phyloP scores from a whole-genome alignment of 73 alveolate species.

The Effrenium voratum region DNA sequence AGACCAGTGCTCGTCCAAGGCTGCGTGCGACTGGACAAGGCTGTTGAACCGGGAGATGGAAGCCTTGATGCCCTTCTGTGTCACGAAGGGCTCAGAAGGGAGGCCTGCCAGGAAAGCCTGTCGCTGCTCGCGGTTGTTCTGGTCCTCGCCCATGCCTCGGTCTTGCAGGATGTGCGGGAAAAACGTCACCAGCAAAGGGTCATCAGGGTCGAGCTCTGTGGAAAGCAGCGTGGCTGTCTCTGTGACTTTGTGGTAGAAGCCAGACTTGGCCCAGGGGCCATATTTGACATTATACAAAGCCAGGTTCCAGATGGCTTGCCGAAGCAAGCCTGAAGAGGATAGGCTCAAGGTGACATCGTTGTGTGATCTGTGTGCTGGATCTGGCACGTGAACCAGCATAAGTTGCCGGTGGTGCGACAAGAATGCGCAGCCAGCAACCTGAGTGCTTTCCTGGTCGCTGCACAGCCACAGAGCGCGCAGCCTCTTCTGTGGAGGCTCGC shows the following conservation, averaged over 20 bases:
- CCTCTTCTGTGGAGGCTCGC: not conserved
- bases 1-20: conserved; percentile 28
- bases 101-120: not conserved
- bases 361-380: not conserved
- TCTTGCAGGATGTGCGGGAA: conserved; percentile 4
- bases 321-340: not conserved
- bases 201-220: not conserved
- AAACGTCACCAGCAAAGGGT: not conserved
- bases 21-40: not conserved
- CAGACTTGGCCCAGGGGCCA: conserved; percentile 21
- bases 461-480: not conserved
- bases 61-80: conserved; percentile 25
- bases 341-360: not conserved
- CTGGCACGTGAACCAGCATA: not conserved
- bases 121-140: not conserved
- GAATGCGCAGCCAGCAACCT: not conserved
- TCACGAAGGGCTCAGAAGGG: not conserved
- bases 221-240: not conserved
- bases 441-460: conserved; percentile 32
- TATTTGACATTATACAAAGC: not conserved
- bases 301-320: not conserved
- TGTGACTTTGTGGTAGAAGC: not conserved
- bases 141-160: not conserved
- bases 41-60: conserved; percentile 11
- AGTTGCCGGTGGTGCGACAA: not conserved